These are phyloP conservation scores for Phytopythium ostracodes DNA, from an alignment of 352 stramenopile genomes.

Conservation along the genomic window DNA sequence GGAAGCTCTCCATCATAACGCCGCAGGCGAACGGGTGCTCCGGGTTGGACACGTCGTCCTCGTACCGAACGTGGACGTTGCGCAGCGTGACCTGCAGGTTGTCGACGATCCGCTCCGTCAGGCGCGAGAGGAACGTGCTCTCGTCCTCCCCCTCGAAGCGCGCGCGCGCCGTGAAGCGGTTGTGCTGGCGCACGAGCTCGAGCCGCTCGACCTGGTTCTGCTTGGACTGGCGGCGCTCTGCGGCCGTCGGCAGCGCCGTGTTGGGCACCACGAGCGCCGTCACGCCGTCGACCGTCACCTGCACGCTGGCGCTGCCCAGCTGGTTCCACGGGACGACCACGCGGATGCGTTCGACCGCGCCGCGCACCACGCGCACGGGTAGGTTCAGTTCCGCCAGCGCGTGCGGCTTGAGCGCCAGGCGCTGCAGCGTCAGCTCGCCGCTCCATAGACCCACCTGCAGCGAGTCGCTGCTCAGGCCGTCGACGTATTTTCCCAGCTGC, in stretches of 20 bases:
- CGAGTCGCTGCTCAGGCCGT: constrained; percentile 71
- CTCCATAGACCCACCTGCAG: constrained; percentile 84
- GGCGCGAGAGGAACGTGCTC: constrained; percentile 71
- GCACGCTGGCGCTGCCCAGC: constrained; percentile 70
- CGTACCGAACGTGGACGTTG: constrained; percentile 73
- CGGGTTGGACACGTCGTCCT: constrained; percentile 64
- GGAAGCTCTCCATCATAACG: constrained; percentile 60
- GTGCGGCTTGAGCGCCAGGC: constrained; percentile 74
- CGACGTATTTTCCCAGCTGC: constrained; percentile 80
- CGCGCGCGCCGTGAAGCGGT: constrained; percentile 47
- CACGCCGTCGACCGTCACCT: constrained; percentile 68
- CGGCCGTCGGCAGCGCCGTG: constrained; percentile 35
- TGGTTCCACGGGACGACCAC: constrained; percentile 88
- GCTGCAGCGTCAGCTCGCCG: constrained; percentile 68
- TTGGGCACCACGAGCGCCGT: constrained; percentile 69
- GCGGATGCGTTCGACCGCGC: constrained; percentile 54
- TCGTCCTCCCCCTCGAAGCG: constrained; percentile 51
- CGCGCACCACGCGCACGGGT: constrained; percentile 57
- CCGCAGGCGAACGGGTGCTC: constrained; percentile 66
- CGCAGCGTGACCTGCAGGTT: constrained; percentile 74
- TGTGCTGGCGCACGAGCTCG: constrained; percentile 67
- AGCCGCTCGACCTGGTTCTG: constrained; percentile 57
- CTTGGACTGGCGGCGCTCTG: constrained; percentile 56
- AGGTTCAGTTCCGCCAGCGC: constrained; percentile 73
- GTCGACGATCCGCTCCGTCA: constrained; percentile 73